Evolutionary conservation across 2,329 filamentous ascomycete genomes (phyloP), one percentile per base, ranked within the genome.

Genomic region (Talaromyces sp.): DNA sequence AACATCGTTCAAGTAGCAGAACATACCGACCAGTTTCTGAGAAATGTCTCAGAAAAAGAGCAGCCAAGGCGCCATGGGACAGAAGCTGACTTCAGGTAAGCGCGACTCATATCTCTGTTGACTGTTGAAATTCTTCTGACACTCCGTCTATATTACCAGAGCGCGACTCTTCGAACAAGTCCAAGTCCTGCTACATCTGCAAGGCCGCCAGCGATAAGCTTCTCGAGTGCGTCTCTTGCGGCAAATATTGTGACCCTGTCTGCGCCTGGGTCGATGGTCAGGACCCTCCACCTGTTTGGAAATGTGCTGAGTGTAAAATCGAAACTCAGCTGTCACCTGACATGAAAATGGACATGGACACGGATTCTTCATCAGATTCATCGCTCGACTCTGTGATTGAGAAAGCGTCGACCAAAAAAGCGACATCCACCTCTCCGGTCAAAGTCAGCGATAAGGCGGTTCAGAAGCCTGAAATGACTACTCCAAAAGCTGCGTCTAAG

Each of bases 21-120:
- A 1, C 1, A 31, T 31, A 31, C 4, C 4, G 27, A 31, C 27
- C 0, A 31, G 27, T 31, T 31, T 6, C 2, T 31, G 27, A 6
- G 27, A 31, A 3, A 25, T 56, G 31, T 22, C n/a, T 1, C 47
- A 31, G 15, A 56, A 37, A 15, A 35, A 37, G 11, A 37, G n/a
- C n/a, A 15, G 10, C 9, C 31, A 22, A 56, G 2, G 17, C 31
- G 39, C 22, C 0, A 59, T 59, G 56, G 56, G 56, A 4, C 56
- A 59, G 7, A 59, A 59, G 33, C 7, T 19, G 19, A 59, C 35
- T 17, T 59, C 56, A 59, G 56, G 56, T 59, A 25, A 33, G 56
- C 13, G 5, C 5, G 19, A 19, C 19, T 10, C 5, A 7, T 22
- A 22, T 25, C n/a, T n/a, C 52, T 39, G 33, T 41, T 58, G 33